phyloP scores from a whole-genome alignment of 176 grass and related monocot genomes.

The Guadua angustifolia region DNA sequence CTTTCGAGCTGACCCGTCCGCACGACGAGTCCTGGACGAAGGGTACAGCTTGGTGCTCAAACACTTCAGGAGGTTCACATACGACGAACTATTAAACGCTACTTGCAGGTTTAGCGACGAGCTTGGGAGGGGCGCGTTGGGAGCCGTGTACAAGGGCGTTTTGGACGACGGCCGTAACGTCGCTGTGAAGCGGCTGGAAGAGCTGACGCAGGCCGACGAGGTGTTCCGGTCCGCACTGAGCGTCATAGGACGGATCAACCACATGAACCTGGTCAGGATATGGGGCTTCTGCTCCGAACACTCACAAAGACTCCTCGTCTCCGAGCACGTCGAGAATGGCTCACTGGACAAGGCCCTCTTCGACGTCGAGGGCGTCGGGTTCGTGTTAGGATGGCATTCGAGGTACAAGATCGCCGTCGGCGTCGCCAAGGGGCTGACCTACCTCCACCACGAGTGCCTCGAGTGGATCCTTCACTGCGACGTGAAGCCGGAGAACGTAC shows the following conservation, averaged over 20 bases:
- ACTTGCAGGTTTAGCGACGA: slow-evolving; percentile 48
- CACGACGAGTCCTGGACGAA: slow-evolving; percentile 14
- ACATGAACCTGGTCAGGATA: slow-evolving; percentile 68
- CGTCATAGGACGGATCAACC: slow-evolving; percentile 69
- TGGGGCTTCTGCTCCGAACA: slow-evolving; percentile 64
- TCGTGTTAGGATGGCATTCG: slow-evolving; percentile 8
- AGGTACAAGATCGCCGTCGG: slow-evolving; percentile 60
- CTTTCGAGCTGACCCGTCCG: slow-evolving; percentile 32
- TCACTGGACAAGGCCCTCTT: slow-evolving; percentile 63
- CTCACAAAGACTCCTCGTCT: slow-evolving; percentile 56
- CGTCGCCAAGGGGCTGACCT: slow-evolving; percentile 58
- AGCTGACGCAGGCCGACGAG: too few relatives aligned
- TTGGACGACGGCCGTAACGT: slow-evolving; percentile 54
- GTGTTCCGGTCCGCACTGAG: slow-evolving; percentile 65
- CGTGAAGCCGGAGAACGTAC: slow-evolving; percentile 83
- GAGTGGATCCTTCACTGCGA: slow-evolving; percentile 87
- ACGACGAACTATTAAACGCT: slow-evolving; percentile 57
- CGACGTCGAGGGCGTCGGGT: not conserved
- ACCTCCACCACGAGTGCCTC: slow-evolving; percentile 79
- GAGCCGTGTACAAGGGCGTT: slow-evolving; percentile 64
- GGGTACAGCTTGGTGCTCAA: slow-evolving; percentile 46
- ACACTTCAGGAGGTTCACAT: slow-evolving; percentile 68
- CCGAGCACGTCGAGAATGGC: slow-evolving; percentile 58
- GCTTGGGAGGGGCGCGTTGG: slow-evolving; percentile 48
- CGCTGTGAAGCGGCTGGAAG: slow-evolving; percentile 59